Base-by-base conservation (phyloP, 139 green algal species). In the Micractinium conductrix region DNA sequence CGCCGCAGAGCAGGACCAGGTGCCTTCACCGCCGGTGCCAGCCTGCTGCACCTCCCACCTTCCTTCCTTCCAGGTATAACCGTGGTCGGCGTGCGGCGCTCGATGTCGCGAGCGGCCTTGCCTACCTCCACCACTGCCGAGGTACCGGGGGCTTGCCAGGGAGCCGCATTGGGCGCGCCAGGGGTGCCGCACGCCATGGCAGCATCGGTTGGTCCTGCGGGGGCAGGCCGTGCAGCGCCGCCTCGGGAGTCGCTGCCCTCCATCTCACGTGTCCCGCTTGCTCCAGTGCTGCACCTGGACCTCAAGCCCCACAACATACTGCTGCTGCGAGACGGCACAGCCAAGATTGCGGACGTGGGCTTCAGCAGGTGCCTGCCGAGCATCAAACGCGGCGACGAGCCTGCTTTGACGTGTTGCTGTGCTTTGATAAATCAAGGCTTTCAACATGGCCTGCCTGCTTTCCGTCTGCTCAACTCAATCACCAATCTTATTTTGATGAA, bases 321-420 rank as follows among this genome's bases (percentile, higher is more conserved):
- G 8, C 40, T 76, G 40, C 40, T 14, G 2, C 16, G 35, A 21
- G 70, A 76, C 8, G 70, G 70, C 40, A 76, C 70, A 24, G 70
- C 70, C 70, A 76, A 76, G 70, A n/a, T 76, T 6, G 70, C 40
- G 42, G 70, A 76, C 40, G 70, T 76, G 35, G 70, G 70, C 70
- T 76, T 76, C 40, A 24, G 40, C 38, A 76, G 70, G 70, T 48
- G n/a, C n/a, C n/a, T n/a, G n/a, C n/a, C n/a, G n/a, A n/a, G n/a
- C n/a, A n/a, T n/a, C n/a, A n/a, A n/a, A n/a, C n/a, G n/a, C n/a
- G n/a, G n/a, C n/a, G n/a, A n/a, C n/a, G n/a, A n/a, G n/a, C n/a
- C n/a, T n/a, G n/a, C n/a, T n/a, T n/a, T n/a, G n/a, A n/a, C n/a
- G n/a, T n/a, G n/a, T n/a, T n/a, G n/a, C n/a, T n/a, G n/a, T n/a